Evolutionary conservation across 2,329 filamentous ascomycete genomes (phyloP), one percentile per base, ranked within the genome.

Genomic region (Amauroascus verrucosus): DNA sequence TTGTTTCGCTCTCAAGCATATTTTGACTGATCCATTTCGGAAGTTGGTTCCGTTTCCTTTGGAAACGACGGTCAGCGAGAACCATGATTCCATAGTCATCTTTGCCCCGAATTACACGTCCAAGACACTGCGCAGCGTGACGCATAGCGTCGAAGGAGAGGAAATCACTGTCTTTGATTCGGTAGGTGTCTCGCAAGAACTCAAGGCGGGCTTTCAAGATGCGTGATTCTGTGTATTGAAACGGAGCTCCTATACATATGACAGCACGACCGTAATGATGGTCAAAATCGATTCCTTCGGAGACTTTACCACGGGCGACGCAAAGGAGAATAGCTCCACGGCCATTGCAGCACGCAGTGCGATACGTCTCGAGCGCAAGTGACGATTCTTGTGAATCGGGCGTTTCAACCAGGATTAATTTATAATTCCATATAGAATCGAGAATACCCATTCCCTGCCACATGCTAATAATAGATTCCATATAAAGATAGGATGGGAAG

Each of bases 81-180:
- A 98, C 91, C 93, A 98, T 98, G 75, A 98, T 88, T n/a, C 93
- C 93, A 69, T 98, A 98, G 70, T 98, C 93, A 65, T 98, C 94
- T 69, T 98, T 98, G 22, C 93, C 93, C 62, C 93, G 80, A 57
- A 98, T 75, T 41, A 98, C 93, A 66, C 93, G 90, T 13, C 93
- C 94, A 1, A 98, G 76, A 64, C 93, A 98, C 67, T 98, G 93
- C 0, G 93, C 91, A 13, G 93, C 93, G 67, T 98, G 93, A n/a
- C 93, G 83, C 91, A 98, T 98, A 20, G 93, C 93, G 66, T 98
- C 93, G 75, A 98, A 98, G 18, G 93, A 97, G 8, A 98, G 73
- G 65, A 98, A 98, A 66, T 98, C 94, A 61, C 95, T 95, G 67
- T 97, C 93, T 55, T 88, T 83, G 67, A 98, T 98, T 53, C 89